Evolutionary conservation across 1,284 basidiomycete genomes (phyloP).

Genomic region (Ustilago vetiveriae): DNA sequence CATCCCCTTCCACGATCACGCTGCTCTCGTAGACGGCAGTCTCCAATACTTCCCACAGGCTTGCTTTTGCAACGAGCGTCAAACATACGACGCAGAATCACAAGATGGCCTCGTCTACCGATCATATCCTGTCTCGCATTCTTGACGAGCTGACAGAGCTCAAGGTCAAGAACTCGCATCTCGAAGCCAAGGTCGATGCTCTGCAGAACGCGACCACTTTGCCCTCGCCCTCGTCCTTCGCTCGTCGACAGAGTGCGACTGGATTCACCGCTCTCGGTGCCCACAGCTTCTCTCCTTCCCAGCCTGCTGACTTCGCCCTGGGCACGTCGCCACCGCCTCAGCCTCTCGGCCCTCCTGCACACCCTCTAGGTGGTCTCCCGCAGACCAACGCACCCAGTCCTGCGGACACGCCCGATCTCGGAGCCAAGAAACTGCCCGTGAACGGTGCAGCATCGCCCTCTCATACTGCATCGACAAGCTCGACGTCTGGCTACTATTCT

Average conservation of each 20-base stretch:
- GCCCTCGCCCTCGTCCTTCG: constrained; percentile 44
- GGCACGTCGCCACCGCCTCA: constrained; percentile 53
- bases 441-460: constrained; percentile 31
- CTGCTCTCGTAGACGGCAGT: too few relatives aligned
- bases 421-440: constrained; percentile 14
- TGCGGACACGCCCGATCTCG: constrained; percentile 49
- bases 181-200: constrained; percentile 57
- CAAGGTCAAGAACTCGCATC: constrained; percentile 53
- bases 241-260: constrained; percentile 39
- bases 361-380: constrained; percentile 24
- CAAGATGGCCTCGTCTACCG: constrained; percentile 36
- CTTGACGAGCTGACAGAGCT: constrained; percentile 59
- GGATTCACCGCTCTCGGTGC: constrained; percentile 49
- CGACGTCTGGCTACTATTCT: constrained; percentile 45
- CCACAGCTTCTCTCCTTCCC: constrained; percentile 40
- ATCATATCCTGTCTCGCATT: constrained; percentile 48
- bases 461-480: constrained; percentile 19
- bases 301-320: constrained; percentile 30
- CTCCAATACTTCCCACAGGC: too few relatives aligned
- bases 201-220: constrained; percentile 49
- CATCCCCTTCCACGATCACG: too few relatives aligned
- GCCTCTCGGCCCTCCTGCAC: constrained; percentile 50
- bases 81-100: background rate
- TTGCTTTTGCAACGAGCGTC: background rate
- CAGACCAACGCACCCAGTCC: constrained; percentile 55